These are phyloP conservation scores for cucumber (Cucumis sativus) DNA, from an alignment of 306 rosid genomes.

Conservation along the genomic window DNA sequence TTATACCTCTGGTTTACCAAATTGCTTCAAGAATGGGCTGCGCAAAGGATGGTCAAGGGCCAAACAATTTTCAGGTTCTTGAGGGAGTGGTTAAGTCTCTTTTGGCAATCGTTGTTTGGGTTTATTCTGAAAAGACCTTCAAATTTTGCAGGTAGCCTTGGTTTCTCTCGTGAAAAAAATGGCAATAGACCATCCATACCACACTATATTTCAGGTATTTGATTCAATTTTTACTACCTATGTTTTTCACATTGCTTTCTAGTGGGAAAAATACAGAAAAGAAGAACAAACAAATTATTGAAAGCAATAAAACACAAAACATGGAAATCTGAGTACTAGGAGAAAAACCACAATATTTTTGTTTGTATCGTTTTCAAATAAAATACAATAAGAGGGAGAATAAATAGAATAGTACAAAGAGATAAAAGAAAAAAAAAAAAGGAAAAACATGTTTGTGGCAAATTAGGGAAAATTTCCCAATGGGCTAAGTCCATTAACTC, in stretches of 20 bases:
- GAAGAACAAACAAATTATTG: no score
- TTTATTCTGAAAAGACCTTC: conserved; percentile 7
- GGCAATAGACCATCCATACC: conserved; percentile 92
- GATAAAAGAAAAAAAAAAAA: no score
- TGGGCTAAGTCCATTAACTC: no score
- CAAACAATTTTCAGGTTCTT: conserved; percentile 71
- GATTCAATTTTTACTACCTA: not conserved
- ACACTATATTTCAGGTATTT: conserved; percentile 77
- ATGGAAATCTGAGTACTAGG: no score
- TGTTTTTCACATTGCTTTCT: not conserved
- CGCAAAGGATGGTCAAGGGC: conserved; percentile 61
- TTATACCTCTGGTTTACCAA: conserved; percentile 79
- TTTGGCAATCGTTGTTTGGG: not conserved
- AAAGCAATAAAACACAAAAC: no score
- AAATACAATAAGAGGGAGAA: no score
- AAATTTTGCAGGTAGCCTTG: conserved; percentile 68
- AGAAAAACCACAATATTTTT: no score
- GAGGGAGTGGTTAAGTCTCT: conserved; percentile 1
- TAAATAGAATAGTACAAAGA: no score
- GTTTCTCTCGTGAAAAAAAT: conserved; percentile 90
- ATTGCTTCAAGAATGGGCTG: conserved; percentile 97
- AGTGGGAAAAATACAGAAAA: no score
- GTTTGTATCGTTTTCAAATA: no score
- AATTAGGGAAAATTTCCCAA: no score
- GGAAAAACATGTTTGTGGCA: no score